A percentile compares a stretch with the other conserved stretches of the same genome.
These are phyloP conservation scores for Candida anglica DNA, from an alignment of 805 yeast genomes.

Conservation along the genomic window DNA sequence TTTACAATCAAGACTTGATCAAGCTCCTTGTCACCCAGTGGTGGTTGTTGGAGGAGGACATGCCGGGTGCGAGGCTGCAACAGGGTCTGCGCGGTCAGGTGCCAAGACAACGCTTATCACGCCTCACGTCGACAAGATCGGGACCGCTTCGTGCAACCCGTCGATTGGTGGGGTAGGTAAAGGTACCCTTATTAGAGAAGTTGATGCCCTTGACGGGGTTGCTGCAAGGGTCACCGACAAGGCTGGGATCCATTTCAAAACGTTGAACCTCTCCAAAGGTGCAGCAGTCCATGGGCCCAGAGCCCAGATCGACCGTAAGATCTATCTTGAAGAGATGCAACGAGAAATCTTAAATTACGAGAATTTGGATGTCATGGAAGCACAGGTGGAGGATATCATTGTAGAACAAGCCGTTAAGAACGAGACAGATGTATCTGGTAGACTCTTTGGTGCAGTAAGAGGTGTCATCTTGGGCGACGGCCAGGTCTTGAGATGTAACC, in stretches of 20 bases:
- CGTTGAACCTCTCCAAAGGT: conserved; percentile 82
- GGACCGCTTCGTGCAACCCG: conserved; percentile 96
- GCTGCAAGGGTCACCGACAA: conserved; percentile 81
- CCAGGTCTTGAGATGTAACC: conserved; percentile 49
- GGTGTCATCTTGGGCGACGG: conserved; percentile 80
- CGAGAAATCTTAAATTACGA: conserved; percentile 49
- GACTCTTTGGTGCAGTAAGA: conserved; percentile 43
- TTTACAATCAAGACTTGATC: conserved; percentile 21
- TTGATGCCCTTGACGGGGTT: conserved; percentile 95
- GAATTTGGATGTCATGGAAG: conserved; percentile 60
- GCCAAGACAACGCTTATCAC: conserved; percentile 69
- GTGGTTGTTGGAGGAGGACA: conserved; percentile 97
- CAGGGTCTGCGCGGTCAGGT: conserved; percentile 88
- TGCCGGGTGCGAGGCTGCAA: conserved; percentile 97
- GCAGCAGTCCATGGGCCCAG: conserved; percentile 99
- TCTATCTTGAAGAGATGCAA: conserved; percentile 82
- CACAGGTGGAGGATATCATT: conserved; percentile 80
- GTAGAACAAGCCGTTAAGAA: conserved; percentile 37
- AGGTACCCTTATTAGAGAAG: conserved; percentile 87
- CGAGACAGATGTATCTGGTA: conserved; percentile 26
- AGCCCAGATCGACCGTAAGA: conserved; percentile 87
- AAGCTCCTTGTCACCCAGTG: conserved; percentile 50
- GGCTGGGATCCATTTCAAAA: conserved; percentile 90
- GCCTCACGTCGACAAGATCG: conserved; percentile 70
- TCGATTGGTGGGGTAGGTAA: conserved; percentile 98